Conservation (phyloP, 495 filamentous ascomycete species). For the Platismatia glauca region DNA sequence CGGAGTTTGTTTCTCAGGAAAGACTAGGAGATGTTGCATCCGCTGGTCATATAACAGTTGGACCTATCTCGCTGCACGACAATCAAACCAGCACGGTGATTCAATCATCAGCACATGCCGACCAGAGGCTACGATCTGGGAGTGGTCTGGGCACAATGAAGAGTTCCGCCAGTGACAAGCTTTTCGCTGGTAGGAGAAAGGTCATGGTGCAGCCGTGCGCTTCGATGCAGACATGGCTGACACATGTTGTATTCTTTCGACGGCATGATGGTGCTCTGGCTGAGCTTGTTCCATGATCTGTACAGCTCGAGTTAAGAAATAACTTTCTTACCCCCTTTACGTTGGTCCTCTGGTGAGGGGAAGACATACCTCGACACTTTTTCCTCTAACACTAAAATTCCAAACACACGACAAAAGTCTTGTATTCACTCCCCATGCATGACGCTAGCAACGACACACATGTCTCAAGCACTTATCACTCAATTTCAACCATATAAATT, state of each 20-base stretch:
- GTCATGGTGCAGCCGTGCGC: neutral
- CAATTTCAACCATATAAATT: neutral
- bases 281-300: neutral
- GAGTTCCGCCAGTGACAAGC: neutral
- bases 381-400: neutral
- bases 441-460: neutral
- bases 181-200: neutral
- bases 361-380: neutral
- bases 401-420: neutral
- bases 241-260: too few species aligned
- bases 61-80: neutral
- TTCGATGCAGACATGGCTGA: neutral
- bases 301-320: neutral
- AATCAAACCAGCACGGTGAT: neutral
- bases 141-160: neutral
- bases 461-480: neutral
- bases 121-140: neutral
- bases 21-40: neutral
- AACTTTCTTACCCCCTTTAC: neutral
- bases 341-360: neutral
- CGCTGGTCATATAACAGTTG: neutral
- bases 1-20: neutral
- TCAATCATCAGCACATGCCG: neutral
- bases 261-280: neutral
- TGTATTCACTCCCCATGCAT: neutral